Percentiles rank a stretch among this genome's conserved stretches.
These are phyloP conservation scores for Alternaria panax DNA, from an alignment of 2,329 filamentous ascomycete species.

Conservation along the genomic window DNA sequence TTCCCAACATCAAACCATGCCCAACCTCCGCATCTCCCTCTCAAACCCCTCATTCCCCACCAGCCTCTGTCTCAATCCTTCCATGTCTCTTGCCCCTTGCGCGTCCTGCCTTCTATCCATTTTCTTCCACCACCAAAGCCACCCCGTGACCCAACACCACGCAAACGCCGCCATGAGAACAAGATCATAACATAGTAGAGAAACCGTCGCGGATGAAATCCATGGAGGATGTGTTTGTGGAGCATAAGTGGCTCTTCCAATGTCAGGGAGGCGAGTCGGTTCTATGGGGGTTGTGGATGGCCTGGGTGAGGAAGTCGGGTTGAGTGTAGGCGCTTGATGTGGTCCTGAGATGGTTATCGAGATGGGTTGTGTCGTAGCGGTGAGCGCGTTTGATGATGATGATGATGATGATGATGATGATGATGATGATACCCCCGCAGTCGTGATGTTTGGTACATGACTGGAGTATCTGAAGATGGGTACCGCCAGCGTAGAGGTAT, in stretches of 20 bases:
- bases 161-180: conserved; percentile 15
- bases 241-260: background rate
- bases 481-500: background rate
- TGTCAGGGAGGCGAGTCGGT: background rate
- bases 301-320: background rate
- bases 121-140: conserved; percentile 14
- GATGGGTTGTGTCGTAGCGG: background rate
- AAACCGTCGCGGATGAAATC: conserved; percentile 19
- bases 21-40: conserved; percentile 36
- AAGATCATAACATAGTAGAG: conserved; percentile 31
- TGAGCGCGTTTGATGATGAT: background rate
- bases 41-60: conserved; percentile 18
- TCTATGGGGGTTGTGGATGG: background rate
- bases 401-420: no score
- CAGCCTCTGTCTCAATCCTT: conserved; percentile 2
- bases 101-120: background rate
- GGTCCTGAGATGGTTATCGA: background rate
- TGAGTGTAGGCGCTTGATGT: background rate
- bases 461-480: background rate
- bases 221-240: background rate
- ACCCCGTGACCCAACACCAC: conserved; percentile 22
- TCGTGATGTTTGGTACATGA: background rate
- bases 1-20: conserved; percentile 22
- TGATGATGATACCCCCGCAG: no score
- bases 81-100: background rate